These are phyloP conservation scores for grape (Vitis vinifera) DNA, from an alignment of 164 flowering plant genomes.

Conservation along the genomic window ASM3070453v1 NC_081815.1:8179001-8179500, in stretches of 20 bases:
- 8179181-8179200: conserved; percentile 44
- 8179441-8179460: neutral
- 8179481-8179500: neutral
- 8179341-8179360: conserved; percentile 7
- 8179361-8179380: conserved; percentile 15
- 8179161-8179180: conserved; percentile 52
- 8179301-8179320: neutral
- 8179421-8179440: neutral
- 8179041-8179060: conserved; percentile 68
- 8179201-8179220: conserved; percentile 55
- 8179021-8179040: conserved; percentile 63
- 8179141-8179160: neutral
- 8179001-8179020: conserved; percentile 64
- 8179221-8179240: conserved; percentile 26
- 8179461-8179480: neutral
- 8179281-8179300: conserved; percentile 12
- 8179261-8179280: conserved; percentile 4
- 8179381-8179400: neutral
- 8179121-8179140: neutral
- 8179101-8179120: neutral
- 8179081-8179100: conserved; percentile 5
- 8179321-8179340: conserved; percentile 17
- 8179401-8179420: neutral
- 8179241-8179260: conserved; percentile 14
- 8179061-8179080: conserved; percentile 50